These are phyloP conservation scores for Xanthoceras sorbifolium DNA, from an alignment of 345 rosid species.

Conservation along the genomic window DNA sequence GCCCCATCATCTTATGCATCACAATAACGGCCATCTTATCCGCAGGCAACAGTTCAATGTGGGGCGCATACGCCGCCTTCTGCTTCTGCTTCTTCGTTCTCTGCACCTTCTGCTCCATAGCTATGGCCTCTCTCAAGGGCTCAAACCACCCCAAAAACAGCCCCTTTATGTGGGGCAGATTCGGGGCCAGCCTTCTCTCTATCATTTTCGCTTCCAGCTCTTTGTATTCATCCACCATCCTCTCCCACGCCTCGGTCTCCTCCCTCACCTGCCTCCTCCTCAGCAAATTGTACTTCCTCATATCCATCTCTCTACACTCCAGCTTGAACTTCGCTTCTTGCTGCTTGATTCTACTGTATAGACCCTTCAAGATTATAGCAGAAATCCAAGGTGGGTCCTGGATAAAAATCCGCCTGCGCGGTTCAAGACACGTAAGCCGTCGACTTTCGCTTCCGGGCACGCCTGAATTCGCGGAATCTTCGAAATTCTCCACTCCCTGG, in stretches of 20 bases:
- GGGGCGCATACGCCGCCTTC: slow-evolving; percentile 79
- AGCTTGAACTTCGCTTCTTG: slow-evolving; percentile 34
- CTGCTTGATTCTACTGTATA: slow-evolving; percentile 44
- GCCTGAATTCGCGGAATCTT: slow-evolving; percentile 23
- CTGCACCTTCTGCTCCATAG: slow-evolving; percentile 68
- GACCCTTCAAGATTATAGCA: slow-evolving; percentile 61
- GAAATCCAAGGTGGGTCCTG: slow-evolving; percentile 88
- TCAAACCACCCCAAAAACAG: slow-evolving; percentile 92
- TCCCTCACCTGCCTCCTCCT: slow-evolving; percentile 80
- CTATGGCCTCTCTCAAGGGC: slow-evolving; percentile 78
- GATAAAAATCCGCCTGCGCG: slow-evolving; percentile 47
- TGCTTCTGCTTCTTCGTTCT: slow-evolving; percentile 55
- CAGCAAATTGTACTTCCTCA: slow-evolving; percentile 57
- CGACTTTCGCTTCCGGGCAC: slow-evolving; percentile 28
- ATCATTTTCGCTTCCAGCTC: slow-evolving; percentile 77
- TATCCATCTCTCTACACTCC: slow-evolving; percentile 56
- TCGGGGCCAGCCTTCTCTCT: slow-evolving; percentile 76
- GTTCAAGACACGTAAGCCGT: slow-evolving; percentile 26
- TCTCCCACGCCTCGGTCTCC: slow-evolving; percentile 97
- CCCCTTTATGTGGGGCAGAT: slow-evolving; percentile 76
- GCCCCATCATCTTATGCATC: slow-evolving; percentile 94
- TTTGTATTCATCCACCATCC: slow-evolving; percentile 72
- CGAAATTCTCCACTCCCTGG: slow-evolving; percentile 38
- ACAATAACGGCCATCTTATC: slow-evolving; percentile 95
- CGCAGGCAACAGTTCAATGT: slow-evolving; percentile 72